Percentiles rank a stretch among this genome's conserved stretches.
These are phyloP conservation scores for Crataegus laevigata DNA, from an alignment of 306 rosid genomes.

Conservation along the genomic window DNA sequence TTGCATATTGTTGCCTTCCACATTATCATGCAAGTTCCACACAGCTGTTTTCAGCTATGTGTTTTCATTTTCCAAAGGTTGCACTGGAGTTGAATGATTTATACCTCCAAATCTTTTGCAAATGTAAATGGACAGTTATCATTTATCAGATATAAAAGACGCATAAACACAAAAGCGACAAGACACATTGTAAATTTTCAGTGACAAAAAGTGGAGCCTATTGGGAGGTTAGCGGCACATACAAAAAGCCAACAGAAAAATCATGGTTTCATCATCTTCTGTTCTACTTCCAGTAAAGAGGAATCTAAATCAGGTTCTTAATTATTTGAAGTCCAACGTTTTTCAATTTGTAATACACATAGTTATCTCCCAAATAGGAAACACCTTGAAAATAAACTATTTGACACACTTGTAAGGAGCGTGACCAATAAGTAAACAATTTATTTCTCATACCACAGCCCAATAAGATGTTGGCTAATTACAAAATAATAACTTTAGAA, in stretches of 20 bases:
- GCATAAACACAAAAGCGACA: background rate
- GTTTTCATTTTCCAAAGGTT: background rate
- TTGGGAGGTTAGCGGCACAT: background rate
- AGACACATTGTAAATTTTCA: background rate
- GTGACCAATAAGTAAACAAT: background rate
- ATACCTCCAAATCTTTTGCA: background rate
- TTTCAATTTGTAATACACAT: background rate
- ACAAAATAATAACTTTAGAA: background rate
- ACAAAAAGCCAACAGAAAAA: background rate
- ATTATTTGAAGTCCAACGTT: background rate
- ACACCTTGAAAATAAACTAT: background rate
- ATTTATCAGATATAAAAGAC: background rate
- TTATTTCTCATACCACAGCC: background rate
- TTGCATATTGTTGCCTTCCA: background rate
- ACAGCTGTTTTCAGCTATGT: background rate
- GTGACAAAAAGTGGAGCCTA: background rate
- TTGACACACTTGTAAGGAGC: background rate
- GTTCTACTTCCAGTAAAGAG: background rate
- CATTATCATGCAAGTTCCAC: background rate
- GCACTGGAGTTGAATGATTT: background rate
- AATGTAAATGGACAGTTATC: background rate
- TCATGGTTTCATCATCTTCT: background rate
- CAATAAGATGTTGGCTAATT: background rate
- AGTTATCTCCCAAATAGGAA: background rate
- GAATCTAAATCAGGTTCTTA: background rate